phyloP scores from a whole-genome alignment of 1,139 yeast species.

The Candida neerlandica region DNA sequence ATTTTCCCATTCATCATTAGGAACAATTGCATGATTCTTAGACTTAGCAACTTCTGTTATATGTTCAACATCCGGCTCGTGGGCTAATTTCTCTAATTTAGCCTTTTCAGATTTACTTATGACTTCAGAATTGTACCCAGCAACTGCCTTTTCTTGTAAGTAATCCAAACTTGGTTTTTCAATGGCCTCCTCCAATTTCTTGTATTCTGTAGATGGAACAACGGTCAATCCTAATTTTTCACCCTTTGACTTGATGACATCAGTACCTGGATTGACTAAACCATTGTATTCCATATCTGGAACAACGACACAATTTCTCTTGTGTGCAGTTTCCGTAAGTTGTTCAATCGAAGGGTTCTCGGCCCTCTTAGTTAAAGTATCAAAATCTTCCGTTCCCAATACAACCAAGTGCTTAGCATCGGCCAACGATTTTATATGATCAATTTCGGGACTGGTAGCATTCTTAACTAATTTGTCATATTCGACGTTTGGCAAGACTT shows the following conservation, averaged over 20 bases:
- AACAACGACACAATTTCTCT: slow-evolving; percentile 26
- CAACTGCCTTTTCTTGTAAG: slow-evolving; percentile 33
- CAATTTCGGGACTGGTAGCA: slow-evolving; percentile 21
- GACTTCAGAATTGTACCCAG: slow-evolving; percentile 20
- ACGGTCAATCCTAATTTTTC: slow-evolving; percentile 15
- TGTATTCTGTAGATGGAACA: slow-evolving; percentile 23
- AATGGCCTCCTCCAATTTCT: slow-evolving; percentile 19
- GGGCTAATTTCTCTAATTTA: slow-evolving; percentile 16
- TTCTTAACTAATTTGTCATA: slow-evolving; percentile 17
- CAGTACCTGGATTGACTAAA: slow-evolving; percentile 12
- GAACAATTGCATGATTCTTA: slow-evolving; percentile 18
- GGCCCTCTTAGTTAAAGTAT: slow-evolving; percentile 14
- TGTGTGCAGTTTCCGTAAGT: slow-evolving; percentile 22
- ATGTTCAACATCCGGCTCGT: slow-evolving; percentile 14
- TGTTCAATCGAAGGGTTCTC: slow-evolving; percentile 30
- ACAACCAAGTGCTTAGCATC: slow-evolving; percentile 17
- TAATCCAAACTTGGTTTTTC: slow-evolving; percentile 30
- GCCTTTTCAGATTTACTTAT: slow-evolving; percentile 20
- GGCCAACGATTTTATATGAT: slow-evolving; percentile 18
- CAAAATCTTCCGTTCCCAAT: slow-evolving; percentile 11
- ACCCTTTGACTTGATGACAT: slow-evolving; percentile 11
- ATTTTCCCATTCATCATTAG: slow-evolving; percentile 15
- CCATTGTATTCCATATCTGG: slow-evolving; percentile 18
- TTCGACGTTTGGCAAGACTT: slow-evolving; percentile 12
- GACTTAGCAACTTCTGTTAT: slow-evolving; percentile 19